Evolutionary conservation across 495 filamentous ascomycete genomes (phyloP).

Genomic region (Tuber melanosporum): DNA sequence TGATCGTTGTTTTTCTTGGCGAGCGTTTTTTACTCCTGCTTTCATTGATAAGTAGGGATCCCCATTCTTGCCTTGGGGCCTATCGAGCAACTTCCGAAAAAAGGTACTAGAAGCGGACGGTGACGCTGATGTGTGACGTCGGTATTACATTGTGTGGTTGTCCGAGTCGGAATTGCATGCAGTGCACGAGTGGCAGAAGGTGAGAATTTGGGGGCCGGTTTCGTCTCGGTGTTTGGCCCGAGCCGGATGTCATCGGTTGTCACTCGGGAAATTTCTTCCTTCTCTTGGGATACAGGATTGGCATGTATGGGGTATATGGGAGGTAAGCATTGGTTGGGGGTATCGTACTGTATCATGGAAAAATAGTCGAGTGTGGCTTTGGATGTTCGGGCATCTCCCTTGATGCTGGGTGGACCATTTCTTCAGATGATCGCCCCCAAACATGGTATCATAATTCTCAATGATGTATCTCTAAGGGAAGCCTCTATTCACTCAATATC

Average conservation of each 20-base stretch:
- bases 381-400: not conserved
- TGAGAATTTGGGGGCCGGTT: not conserved
- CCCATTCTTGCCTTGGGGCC: not conserved
- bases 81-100: no score
- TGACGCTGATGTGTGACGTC: not conserved
- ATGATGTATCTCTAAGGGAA: not conserved
- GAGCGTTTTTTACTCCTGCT: no score
- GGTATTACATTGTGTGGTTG: not conserved
- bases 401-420: not conserved
- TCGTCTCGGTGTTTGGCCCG: not conserved
- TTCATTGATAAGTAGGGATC: no score
- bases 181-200: not conserved
- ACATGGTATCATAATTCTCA: not conserved
- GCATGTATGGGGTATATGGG: not conserved
- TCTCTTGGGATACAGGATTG: not conserved
- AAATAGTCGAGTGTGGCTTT: not conserved
- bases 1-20: not conserved
- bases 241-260: not conserved
- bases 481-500: conserved; percentile 37
- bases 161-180: not conserved
- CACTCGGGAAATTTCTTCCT: not conserved
- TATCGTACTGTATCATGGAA: not conserved
- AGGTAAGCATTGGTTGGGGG: not conserved
- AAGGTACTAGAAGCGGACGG: no score
- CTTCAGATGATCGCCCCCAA: no score